Percentiles rank a stretch among this genome's conserved stretches.
Evolutionary conservation across 805 yeast species (phyloP).

Genomic region (Yarrowia sp.): DNA sequence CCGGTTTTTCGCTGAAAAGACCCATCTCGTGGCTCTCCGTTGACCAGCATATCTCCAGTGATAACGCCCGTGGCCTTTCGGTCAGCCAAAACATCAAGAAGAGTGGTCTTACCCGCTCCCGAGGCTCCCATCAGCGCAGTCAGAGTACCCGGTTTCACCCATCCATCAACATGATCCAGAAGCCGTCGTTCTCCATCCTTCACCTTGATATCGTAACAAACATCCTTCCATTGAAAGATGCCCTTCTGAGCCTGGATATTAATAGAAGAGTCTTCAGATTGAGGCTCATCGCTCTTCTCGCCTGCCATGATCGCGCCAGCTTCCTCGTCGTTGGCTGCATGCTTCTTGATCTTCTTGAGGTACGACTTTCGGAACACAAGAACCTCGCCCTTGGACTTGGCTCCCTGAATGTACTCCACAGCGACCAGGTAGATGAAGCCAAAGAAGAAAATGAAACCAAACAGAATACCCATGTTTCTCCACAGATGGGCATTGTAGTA

Average conservation of each 20-base stretch:
- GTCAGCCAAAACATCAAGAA: constrained; percentile 72
- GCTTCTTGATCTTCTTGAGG: constrained; percentile 46
- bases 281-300: not conserved
- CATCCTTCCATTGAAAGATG: constrained; percentile 77
- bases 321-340: not conserved
- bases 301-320: not conserved
- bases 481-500: constrained; percentile 26
- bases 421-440: constrained; percentile 1
- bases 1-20: constrained; percentile 73
- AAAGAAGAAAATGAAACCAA: constrained; percentile 8
- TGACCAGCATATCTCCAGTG: constrained; percentile 70
- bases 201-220: constrained; percentile 71
- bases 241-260: constrained; percentile 19
- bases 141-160: constrained; percentile 83
- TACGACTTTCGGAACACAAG: constrained; percentile 52
- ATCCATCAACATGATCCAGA: constrained; percentile 72
- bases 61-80: constrained; percentile 74
- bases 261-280: not conserved
- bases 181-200: constrained; percentile 67
- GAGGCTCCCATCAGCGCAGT: constrained; percentile 82
- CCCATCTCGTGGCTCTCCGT: constrained; percentile 64
- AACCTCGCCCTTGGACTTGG: constrained; percentile 17
- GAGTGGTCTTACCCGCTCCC: constrained; percentile 83
- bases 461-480: constrained; percentile 14
- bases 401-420: constrained; percentile 20